Evolutionary conservation across 805 yeast species (phyloP).

Genomic region (Suhomyces sp.): DNA sequence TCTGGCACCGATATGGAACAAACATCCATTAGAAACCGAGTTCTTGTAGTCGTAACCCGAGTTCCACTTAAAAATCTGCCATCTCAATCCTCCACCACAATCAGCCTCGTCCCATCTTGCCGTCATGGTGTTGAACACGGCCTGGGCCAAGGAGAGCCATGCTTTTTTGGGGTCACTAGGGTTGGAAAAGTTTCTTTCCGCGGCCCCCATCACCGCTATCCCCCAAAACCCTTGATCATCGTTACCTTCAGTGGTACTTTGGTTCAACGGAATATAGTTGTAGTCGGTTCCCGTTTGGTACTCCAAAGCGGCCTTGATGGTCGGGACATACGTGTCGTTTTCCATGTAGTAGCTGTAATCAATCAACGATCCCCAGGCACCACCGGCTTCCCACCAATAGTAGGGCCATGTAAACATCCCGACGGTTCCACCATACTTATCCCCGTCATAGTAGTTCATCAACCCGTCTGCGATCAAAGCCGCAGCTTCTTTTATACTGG

Average conservation of each 20-base stretch:
- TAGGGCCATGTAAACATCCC: slow-evolving; percentile 90
- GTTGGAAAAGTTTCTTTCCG: slow-evolving; percentile 79
- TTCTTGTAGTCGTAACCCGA: slow-evolving; percentile 46
- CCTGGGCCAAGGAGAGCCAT: slow-evolving; percentile 42
- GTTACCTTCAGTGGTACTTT: slow-evolving; percentile 90
- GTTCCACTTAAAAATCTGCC: slow-evolving; percentile 50
- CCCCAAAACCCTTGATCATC: slow-evolving; percentile 99
- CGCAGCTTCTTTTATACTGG: slow-evolving; percentile 54
- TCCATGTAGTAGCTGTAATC: slow-evolving; percentile 74
- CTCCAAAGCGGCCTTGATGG: slow-evolving; percentile 58
- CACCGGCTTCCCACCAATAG: slow-evolving; percentile 99
- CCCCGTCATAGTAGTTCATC: slow-evolving; percentile 77
- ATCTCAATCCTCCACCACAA: slow-evolving; percentile 44
- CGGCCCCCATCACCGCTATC: slow-evolving; percentile 85
- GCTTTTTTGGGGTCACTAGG: slow-evolving; percentile 32
- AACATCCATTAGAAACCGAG: slow-evolving; percentile 44
- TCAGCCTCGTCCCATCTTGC: slow-evolving; percentile 39
- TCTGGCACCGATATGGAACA: slow-evolving; percentile 44
- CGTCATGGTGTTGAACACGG: slow-evolving; percentile 44
- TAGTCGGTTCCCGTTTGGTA: slow-evolving; percentile 65
- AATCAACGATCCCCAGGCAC: slow-evolving; percentile 84
- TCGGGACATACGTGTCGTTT: slow-evolving; percentile 61
- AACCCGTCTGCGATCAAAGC: slow-evolving; percentile 65
- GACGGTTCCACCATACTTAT: slow-evolving; percentile 64
- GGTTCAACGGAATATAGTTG: slow-evolving; percentile 85